A percentile compares a stretch with the other conserved stretches of the same genome.
phyloP scores from a whole-genome alignment of 495 filamentous ascomycete genomes.

The Lichina pygmaea region DNA sequence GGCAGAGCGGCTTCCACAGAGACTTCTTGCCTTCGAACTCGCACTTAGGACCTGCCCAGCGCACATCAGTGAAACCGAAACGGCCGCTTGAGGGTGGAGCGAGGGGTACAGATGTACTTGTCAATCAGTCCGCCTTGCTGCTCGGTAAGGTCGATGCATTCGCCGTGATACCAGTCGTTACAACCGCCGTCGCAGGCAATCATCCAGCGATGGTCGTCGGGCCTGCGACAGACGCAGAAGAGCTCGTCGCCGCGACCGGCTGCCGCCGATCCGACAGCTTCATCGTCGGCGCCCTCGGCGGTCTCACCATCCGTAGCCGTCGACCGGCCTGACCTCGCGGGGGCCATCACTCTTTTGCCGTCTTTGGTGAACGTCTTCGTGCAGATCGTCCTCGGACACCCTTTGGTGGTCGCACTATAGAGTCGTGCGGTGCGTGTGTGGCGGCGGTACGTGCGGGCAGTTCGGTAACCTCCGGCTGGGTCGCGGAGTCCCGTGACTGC shows the following conservation, averaged over 20 bases:
- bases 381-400: no score
- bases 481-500: no score
- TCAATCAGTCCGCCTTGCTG: constrained; percentile 37
- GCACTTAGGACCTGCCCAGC: constrained; percentile 27
- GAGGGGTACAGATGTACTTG: constrained; percentile 34
- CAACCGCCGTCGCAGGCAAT: constrained; percentile 46
- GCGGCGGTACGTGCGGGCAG: no score
- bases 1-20: constrained; percentile 45
- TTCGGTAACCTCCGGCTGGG: no score
- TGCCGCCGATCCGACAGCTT: constrained; percentile 13
- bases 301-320: neutral
- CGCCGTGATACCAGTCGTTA: constrained; percentile 51
- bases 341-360: neutral
- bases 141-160: constrained; percentile 34
- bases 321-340: neutral
- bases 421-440: no score
- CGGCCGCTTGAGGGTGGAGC: neutral
- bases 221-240: constrained; percentile 44
- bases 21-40: constrained; percentile 24
- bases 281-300: constrained; percentile 10
- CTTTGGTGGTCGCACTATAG: no score
- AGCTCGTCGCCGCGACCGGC: constrained; percentile 20
- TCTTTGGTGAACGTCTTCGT: constrained; percentile 4
- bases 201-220: constrained; percentile 54
- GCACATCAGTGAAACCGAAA: constrained; percentile 2